phyloP scores from a whole-genome alignment of 768 basidiomycete genomes.

The Boletus coccyginus region DNA sequence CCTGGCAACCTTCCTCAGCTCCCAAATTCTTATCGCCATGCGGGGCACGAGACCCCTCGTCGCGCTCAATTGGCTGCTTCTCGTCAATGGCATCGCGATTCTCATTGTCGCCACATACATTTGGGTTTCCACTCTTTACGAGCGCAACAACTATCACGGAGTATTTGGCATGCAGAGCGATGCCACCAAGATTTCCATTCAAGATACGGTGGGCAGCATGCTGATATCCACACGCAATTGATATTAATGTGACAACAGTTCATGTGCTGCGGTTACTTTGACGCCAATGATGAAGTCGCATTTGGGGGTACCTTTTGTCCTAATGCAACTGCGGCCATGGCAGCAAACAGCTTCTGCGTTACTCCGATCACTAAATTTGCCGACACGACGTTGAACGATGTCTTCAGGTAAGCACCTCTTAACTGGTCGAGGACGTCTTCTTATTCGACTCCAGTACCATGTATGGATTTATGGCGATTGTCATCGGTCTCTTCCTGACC shows the following conservation, averaged over 20 bases:
- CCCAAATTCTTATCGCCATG: constrained; percentile 69
- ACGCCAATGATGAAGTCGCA: constrained; percentile 54
- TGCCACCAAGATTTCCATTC: constrained; percentile 53
- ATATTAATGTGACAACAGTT: constrained; percentile 43
- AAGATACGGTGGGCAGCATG: constrained; percentile 59
- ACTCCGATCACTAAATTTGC: constrained; percentile 63
- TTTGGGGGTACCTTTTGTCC: constrained; percentile 64
- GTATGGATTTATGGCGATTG: constrained; percentile 83
- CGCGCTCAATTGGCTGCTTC: constrained; percentile 71
- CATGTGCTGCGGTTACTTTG: constrained; percentile 84
- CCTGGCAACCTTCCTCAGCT: constrained; percentile 64
- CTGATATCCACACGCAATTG: not conserved
- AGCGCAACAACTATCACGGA: constrained; percentile 62
- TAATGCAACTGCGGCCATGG: constrained; percentile 36
- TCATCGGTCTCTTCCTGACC: constrained; percentile 71
- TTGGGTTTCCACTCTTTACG: constrained; percentile 79
- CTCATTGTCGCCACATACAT: constrained; percentile 66
- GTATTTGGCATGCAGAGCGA: constrained; percentile 50
- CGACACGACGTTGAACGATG: constrained; percentile 71
- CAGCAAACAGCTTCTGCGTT: constrained; percentile 61
- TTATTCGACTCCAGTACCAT: constrained; percentile 42
- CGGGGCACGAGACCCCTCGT: constrained; percentile 68
- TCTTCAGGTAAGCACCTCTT: constrained; percentile 66
- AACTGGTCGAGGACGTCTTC: not conserved
- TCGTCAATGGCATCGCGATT: constrained; percentile 60